Evolutionary conservation across 305 asterid genomes (phyloP), one percentile per base, ranked within the genome.

Genomic region (Fraxinus floribunda): DNA sequence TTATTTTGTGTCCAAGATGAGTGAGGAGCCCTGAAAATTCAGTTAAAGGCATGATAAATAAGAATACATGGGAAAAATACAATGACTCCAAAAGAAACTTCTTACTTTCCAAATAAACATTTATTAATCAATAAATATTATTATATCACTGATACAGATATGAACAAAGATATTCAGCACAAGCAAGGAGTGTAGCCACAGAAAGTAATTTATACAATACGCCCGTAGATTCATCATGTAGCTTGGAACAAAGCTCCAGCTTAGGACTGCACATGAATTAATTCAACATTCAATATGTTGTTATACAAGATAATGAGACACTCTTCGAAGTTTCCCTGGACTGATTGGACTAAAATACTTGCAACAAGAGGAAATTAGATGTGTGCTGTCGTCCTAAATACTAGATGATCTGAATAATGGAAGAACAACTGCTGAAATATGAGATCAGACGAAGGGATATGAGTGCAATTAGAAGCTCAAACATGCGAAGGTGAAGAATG

Each of bases 21-120:
- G 76, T 80, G 24, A 57, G 82, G 55, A 44, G 62, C 74, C 57
- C 86, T 83, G 76, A 71, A 80, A 49, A 15, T 57, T 41, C 7
- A 38, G 16, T 1, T 5, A 57, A 16, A 49, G 75, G 29, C 44
- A 20, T 38, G 52, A 29, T 55, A 68, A 71, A 57, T 78, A 16
- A 80, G 75, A 46, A 36, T 55, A 66, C 52, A 75, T 52, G 76
- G 75, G 35, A 60, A 77, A 15, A 83, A 13, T 29, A 29, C 34
- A 11, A 66, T 4, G 7, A 68, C 38, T 29, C 38, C 20, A 2
- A 29, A 13, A 26, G 75, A 13, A 26, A 24, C 75, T 68, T 68
- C 38, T 11, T 29, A 68, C 16, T 26, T 68, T 15, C 30, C 35
- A 68, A 29, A 66, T 29, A 66, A 66, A 66, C 74, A 24, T 66